Evolutionary conservation across 139 green algal species (phyloP).

Genomic region (Coelastrella sp.): DNA sequence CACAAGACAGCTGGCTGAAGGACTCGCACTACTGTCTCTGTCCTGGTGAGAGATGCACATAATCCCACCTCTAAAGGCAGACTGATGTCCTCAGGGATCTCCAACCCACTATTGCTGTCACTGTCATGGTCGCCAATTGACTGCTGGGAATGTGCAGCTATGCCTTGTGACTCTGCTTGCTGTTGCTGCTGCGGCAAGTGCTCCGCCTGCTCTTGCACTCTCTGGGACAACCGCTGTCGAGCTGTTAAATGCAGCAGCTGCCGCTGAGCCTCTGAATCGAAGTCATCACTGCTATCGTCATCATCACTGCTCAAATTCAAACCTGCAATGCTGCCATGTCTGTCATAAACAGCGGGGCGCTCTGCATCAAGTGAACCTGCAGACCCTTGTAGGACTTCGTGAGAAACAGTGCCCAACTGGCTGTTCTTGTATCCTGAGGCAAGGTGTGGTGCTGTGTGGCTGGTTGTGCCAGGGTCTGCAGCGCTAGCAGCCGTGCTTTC

Average conservation of each 20-base stretch:
- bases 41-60: neutral
- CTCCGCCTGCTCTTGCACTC: neutral
- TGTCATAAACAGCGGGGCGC: neutral
- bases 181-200: neutral
- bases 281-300: constrained; percentile 35
- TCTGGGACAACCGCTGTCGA: neutral
- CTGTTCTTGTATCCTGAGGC: neutral
- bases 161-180: no score
- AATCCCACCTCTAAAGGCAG: constrained; percentile 15
- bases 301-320: neutral
- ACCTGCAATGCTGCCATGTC: neutral
- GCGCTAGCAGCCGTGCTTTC: no score
- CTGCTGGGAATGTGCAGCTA: neutral
- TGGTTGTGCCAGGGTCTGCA: neutral
- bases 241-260: constrained; percentile 14
- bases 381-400: no score
- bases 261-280: neutral
- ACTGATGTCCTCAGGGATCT: constrained; percentile 29
- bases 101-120: constrained; percentile 17
- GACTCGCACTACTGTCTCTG: no score
- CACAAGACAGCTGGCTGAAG: no score
- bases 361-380: no score
- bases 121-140: neutral
- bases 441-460: no score
- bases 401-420: no score